Conservation (phyloP, 2,329 filamentous ascomycete genomes). For the Clonostachys rosea region DNA sequence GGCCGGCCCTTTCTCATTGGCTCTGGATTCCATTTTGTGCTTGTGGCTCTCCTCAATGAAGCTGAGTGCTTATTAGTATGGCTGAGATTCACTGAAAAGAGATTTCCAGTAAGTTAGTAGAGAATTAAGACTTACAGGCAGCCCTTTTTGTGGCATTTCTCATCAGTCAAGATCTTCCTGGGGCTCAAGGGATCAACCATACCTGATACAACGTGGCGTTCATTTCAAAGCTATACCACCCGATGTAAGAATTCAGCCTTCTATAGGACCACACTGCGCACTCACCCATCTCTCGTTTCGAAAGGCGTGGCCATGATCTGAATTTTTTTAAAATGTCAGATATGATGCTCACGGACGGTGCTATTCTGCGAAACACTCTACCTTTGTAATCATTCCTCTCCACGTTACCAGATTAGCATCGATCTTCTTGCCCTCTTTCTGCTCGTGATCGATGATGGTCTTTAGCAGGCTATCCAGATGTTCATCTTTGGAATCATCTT, state of each 20-base stretch:
- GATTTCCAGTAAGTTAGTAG: neutral
- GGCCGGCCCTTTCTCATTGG: conserved; percentile 38
- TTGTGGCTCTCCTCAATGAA: conserved; percentile 90
- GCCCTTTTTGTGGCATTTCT: conserved; percentile 27
- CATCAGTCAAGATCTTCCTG: conserved; percentile 3
- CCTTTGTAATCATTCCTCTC: conserved; percentile 99
- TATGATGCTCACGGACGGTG: neutral
- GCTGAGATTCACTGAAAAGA: neutral
- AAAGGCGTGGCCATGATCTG: conserved; percentile 85
- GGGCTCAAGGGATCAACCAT: conserved; percentile 23
- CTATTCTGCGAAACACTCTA: conserved; percentile 21
- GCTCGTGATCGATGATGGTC: conserved; percentile 70
- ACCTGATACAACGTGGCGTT: conserved; percentile 90
- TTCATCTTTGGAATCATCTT: conserved; percentile 78
- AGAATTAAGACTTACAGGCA: conserved; percentile 42
- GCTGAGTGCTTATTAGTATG: conserved; percentile 31
- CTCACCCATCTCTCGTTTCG: conserved; percentile 73
- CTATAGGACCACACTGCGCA: conserved; percentile 4
- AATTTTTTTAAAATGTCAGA: conserved; percentile 1
- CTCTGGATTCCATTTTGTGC: conserved; percentile 61
- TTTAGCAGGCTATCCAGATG: conserved; percentile 82
- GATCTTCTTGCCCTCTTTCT: conserved; percentile 59
- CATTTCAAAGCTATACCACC: conserved; percentile 74
- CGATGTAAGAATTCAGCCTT: conserved; percentile 6
- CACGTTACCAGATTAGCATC: conserved; percentile 84